phyloP scores from a whole-genome alignment of 2,329 filamentous ascomycete species.

The Pseudogymnoascus sp. region DNA sequence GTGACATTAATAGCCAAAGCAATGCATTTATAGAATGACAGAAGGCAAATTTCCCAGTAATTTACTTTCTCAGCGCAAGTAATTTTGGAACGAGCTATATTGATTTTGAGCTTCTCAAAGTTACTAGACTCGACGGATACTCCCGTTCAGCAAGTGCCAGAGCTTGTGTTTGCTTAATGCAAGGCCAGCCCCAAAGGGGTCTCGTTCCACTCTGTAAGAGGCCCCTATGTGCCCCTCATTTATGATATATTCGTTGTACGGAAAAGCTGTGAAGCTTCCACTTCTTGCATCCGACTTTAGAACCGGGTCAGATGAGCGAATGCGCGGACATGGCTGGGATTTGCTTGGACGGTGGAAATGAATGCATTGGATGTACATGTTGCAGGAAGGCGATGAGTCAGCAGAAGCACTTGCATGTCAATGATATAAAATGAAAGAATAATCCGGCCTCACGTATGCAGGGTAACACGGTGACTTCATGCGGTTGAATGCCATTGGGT shows the following conservation, averaged over 20 bases:
- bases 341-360: neutral
- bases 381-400: neutral
- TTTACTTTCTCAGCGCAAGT: neutral
- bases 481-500: neutral
- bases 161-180: slow-evolving; percentile 3
- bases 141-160: neutral
- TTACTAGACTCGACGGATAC: neutral
- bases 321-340: neutral
- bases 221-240: neutral
- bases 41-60: neutral
- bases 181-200: neutral
- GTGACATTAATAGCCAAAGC: neutral
- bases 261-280: slow-evolving; percentile 3
- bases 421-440: neutral
- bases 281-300: slow-evolving; percentile 1
- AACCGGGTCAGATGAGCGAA: neutral
- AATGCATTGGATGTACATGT: neutral
- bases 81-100: neutral
- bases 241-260: slow-evolving; percentile 5
- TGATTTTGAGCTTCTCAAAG: neutral
- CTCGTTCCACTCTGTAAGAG: neutral
- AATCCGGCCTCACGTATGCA: neutral
- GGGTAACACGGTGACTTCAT: neutral
- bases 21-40: neutral
- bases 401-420: neutral